Percentiles rank a stretch among this genome's conserved stretches.
These are phyloP conservation scores for Phytophthora colocasiae DNA, from an alignment of 352 stramenopile species.

Conservation along the genomic window DNA sequence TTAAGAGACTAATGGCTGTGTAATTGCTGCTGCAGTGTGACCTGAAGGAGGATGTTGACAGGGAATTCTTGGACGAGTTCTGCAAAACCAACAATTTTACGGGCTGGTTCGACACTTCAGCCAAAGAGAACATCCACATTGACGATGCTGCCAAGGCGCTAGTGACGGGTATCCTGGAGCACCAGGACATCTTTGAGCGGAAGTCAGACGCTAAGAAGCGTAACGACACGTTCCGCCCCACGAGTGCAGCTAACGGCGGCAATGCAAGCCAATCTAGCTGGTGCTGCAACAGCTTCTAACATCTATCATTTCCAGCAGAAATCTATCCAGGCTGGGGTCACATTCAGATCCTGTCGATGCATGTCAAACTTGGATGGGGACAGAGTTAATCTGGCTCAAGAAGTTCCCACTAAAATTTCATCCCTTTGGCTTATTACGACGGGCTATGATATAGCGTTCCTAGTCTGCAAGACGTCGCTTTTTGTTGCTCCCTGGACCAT, in stretches of 20 bases:
- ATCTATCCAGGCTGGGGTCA: neutral
- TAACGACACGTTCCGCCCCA: constrained; percentile 80
- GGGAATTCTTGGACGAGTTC: constrained; percentile 85
- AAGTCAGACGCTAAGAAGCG: constrained; percentile 78
- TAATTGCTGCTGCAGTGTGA: constrained; percentile 67
- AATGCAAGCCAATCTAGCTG: constrained; percentile 58
- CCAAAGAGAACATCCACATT: constrained; percentile 94
- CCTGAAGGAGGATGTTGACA: constrained; percentile 79
- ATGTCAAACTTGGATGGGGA: constrained; percentile 24
- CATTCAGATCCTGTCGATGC: constrained; percentile 27
- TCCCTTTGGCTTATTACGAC: neutral
- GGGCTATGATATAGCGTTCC: neutral
- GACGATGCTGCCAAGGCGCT: constrained; percentile 88
- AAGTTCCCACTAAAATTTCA: constrained; percentile 11
- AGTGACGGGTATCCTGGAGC: constrained; percentile 79
- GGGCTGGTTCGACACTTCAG: constrained; percentile 94
- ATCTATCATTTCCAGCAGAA: constrained; percentile 8
- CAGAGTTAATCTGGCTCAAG: constrained; percentile 23
- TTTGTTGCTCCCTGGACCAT: constrained; percentile 26
- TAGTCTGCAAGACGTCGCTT: constrained; percentile 36
- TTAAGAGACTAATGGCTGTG: neutral
- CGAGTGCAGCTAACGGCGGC: constrained; percentile 50
- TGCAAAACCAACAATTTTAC: constrained; percentile 92
- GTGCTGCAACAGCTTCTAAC: constrained; percentile 91
- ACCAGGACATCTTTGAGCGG: constrained; percentile 89